Evolutionary conservation across 2,329 filamentous ascomycete genomes (phyloP).

Genomic region (Fusarium ambrosium): DNA sequence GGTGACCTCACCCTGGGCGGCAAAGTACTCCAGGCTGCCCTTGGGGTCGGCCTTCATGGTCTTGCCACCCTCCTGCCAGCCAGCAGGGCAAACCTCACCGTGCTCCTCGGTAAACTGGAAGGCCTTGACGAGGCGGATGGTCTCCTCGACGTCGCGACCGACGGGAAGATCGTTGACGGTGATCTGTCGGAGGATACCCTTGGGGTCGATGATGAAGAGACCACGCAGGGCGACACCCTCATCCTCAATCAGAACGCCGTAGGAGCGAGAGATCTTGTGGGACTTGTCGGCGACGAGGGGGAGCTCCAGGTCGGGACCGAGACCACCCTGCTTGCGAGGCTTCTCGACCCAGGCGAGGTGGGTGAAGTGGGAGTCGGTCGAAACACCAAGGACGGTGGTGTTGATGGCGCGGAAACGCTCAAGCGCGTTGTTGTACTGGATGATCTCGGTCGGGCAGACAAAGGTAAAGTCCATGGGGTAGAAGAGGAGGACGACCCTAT

Average conservation of each 20-base stretch:
- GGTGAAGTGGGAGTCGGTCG: constrained; percentile 71
- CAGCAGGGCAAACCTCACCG: constrained; percentile 77
- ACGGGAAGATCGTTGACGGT: constrained; percentile 76
- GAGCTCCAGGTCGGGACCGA: constrained; percentile 70
- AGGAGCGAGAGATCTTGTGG: constrained; percentile 70
- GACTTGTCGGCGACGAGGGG: constrained; percentile 74
- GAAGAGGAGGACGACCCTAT: constrained; percentile 74
- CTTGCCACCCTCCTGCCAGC: constrained; percentile 63
- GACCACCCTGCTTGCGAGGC: constrained; percentile 71
- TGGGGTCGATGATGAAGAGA: constrained; percentile 76
- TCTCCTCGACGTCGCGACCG: constrained; percentile 74
- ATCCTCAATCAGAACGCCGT: constrained; percentile 74
- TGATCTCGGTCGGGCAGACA: constrained; percentile 76
- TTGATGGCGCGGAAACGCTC: constrained; percentile 70
- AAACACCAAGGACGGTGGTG: constrained; percentile 71
- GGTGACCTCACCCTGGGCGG: constrained; percentile 37
- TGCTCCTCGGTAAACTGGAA: constrained; percentile 89
- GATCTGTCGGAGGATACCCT: constrained; percentile 72
- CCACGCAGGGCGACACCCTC: constrained; percentile 74
- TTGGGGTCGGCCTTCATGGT: constrained; percentile 66
- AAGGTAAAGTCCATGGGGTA: constrained; percentile 78
- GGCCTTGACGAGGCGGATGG: constrained; percentile 75
- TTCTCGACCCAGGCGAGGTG: constrained; percentile 71
- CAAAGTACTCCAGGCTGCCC: constrained; percentile 64
- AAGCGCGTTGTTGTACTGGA: constrained; percentile 73